Evolutionary conservation across 768 basidiomycete species (phyloP), one percentile per base, ranked within the genome.

Genomic region (Exsudoporus frostii): DNA sequence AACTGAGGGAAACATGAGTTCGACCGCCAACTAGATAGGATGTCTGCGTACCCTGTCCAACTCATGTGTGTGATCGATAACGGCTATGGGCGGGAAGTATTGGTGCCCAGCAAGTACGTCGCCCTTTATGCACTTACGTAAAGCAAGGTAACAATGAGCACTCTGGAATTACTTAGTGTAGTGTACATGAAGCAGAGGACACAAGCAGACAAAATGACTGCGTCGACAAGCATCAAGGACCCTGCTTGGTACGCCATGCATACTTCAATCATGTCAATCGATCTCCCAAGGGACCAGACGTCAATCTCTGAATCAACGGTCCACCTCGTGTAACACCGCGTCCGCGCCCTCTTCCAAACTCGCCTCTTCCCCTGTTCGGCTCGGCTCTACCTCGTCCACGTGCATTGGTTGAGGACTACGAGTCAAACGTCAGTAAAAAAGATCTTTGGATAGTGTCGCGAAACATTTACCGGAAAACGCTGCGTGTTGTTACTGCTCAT

Each of bases 41-140:
- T 25, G 27, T 24, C 29, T 40, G 45, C 58, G 14, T 61, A 82
- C 81, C 81, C 81, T 63, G 76, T 74, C 81, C 81, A 82, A 56
- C 81, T 82, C 81, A 82, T 80, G 22, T 30, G 20, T 14, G 22
- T 8, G 25, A 33, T 13, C 20, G 20, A 37, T 25, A 7, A 24
- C 17, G 29, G 19, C 30, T 41, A 24, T 20, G 19, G 17, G 38
- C 29, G 27, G 13, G 8, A n/a, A 24, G 20, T 19, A 15, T 44
- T 33, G 11, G 30, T 45, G 19, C 7, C 8, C 33, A 29, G 15
- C 45, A 20, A 39, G 20, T 17, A n/a, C 13, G 50, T 24, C n/a
- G n/a, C n/a, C n/a, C n/a, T n/a, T n/a, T 45, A 33, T 34, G 4
- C 0, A 15, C 56, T 66, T 63, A 68, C 53, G 64, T 61, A 63